Base-by-base conservation (phyloP, 345 rosid species). In the Salix suchowensis region DNA sequence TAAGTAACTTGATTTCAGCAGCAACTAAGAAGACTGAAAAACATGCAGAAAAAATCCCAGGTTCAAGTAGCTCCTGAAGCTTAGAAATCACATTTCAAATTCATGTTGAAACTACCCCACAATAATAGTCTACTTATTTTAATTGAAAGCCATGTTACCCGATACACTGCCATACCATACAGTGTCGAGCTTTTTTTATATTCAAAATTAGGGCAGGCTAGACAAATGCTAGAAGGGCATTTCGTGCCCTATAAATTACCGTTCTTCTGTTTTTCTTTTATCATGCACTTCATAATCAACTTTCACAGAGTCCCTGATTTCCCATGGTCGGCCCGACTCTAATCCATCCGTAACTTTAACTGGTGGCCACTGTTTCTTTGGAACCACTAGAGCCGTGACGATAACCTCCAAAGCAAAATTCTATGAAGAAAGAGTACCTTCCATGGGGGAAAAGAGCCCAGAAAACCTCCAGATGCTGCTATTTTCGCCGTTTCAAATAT, bases 11-110 rank as follows among this genome's bases (percentile, higher is more conserved):
- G 36, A 34, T 34, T 34, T 34, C 36, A 34, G 36, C 5, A 34
- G 67, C 79, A 37, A 54, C 72, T 32, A 84, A 87, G 78, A 83
- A 80, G 80, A 76, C 75, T 10, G 34, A 89, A 86, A 78, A 87
- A 79, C 36, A 84, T 86, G 75, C 78, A 78, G 65, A 85, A 77
- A 58, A 84, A 75, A 54, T 82, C 81, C 19, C 80, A 84, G 83
- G 78, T 87, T 81, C 88, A 84, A 74, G 80, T 75, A 11, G 83
- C 80, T 2, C 87, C 86, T 62, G 91, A 87, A 86, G 89, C 89
- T 68, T 86, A 79, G 66, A 61, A 40, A 4, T 58, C 54, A 7
- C 18, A 69, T 34, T 42, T 32, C 40, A 2, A 24, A 30, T 26
- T 2, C 18, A 46, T 24, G 46, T 11, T 24, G 46, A 7, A 40